A percentile compares a stretch with the other conserved stretches of the same genome.
These are phyloP conservation scores for Fusarium aywerte DNA, from an alignment of 2,329 filamentous ascomycete genomes.

Conservation along the genomic window DNA sequence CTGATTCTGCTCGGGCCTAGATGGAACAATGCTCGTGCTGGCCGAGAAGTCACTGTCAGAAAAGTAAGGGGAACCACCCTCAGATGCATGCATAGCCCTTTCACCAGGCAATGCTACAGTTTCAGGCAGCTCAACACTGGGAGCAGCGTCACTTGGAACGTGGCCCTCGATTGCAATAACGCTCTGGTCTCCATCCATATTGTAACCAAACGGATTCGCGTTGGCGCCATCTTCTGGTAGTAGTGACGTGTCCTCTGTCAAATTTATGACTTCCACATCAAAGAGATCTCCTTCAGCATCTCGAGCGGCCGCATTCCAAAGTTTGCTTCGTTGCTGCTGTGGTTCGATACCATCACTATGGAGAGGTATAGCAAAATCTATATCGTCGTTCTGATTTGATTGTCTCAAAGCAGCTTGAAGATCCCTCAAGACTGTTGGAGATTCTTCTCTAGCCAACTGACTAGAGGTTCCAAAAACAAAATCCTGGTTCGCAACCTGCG, in stretches of 20 bases:
- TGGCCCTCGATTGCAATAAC: background rate
- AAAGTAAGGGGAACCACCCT: conserved; percentile 29
- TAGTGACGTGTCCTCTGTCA: conserved; percentile 58
- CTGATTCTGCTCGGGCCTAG: background rate
- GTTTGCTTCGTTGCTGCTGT: conserved; percentile 51
- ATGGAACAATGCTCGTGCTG: conserved; percentile 18
- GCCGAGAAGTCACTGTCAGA: conserved; percentile 39
- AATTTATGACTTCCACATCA: conserved; percentile 70
- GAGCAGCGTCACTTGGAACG: conserved; percentile 20
- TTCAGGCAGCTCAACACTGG: conserved; percentile 44
- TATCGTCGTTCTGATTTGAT: conserved; percentile 61
- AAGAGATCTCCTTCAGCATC: conserved; percentile 73
- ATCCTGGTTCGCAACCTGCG: conserved; percentile 74
- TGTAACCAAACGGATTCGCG: conserved; percentile 56
- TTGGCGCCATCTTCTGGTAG: conserved; percentile 40
- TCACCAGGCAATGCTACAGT: conserved; percentile 28
- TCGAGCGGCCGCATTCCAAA: conserved; percentile 79
- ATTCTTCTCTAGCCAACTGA: conserved; percentile 79
- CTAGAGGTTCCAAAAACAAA: conserved; percentile 89
- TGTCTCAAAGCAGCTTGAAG: conserved; percentile 69
- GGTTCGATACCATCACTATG: conserved; percentile 54
- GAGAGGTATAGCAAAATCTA: conserved; percentile 54
- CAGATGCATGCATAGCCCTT: background rate
- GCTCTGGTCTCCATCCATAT: conserved; percentile 9
- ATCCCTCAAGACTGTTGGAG: conserved; percentile 71